These are phyloP conservation scores for Carpinus fangiana DNA, from an alignment of 306 rosid genomes.

Conservation along the genomic window DNA sequence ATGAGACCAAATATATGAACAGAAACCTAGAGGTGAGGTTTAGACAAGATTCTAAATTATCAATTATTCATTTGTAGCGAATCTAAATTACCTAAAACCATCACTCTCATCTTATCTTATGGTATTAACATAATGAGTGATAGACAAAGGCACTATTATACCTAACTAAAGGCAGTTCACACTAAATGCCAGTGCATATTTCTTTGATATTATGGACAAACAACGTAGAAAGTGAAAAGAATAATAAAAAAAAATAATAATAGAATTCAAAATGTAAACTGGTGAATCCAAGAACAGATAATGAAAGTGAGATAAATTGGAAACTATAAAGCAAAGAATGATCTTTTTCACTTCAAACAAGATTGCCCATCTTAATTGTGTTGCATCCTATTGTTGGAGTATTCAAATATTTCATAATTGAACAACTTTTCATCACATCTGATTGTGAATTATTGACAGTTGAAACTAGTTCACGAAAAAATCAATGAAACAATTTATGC, in stretches of 20 bases:
- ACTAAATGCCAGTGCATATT: not conserved
- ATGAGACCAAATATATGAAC: not conserved
- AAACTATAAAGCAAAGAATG: not conserved
- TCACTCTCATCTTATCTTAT: not conserved
- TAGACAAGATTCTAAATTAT: not conserved
- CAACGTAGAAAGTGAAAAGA: not conserved
- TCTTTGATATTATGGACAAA: not conserved
- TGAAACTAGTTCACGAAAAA: not conserved
- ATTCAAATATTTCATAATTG: not conserved
- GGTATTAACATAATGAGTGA: not conserved
- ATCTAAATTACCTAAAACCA: not conserved
- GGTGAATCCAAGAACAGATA: not conserved
- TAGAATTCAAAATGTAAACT: not conserved
- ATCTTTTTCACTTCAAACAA: not conserved
- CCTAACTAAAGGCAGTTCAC: not conserved
- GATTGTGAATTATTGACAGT: not conserved
- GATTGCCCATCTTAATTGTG: not conserved
- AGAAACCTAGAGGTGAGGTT: not conserved
- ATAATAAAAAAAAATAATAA: not conserved
- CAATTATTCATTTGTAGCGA: not conserved
- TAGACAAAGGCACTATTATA: not conserved
- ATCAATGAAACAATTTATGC: not conserved
- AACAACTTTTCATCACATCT: not conserved
- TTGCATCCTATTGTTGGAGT: not conserved
- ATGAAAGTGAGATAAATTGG: not conserved